These are phyloP conservation scores for Pulveroboletus sp. DNA, from an alignment of 768 basidiomycete genomes.

Conservation along the genomic window DNA sequence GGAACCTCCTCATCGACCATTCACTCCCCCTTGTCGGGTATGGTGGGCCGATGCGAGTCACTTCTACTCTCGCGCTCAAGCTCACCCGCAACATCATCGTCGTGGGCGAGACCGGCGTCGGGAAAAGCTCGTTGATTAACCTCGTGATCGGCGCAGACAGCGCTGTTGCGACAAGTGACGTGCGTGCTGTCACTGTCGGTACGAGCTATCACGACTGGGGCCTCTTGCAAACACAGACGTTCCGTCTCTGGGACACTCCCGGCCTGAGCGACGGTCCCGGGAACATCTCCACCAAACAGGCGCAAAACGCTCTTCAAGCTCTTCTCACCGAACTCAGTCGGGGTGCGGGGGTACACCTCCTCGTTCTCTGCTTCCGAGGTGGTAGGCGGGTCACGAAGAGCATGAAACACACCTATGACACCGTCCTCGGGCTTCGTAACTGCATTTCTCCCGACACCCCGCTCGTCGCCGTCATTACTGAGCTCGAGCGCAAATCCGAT, in stretches of 20 bases:
- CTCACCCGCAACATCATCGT: slow-evolving; percentile 33
- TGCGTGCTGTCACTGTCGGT: slow-evolving; percentile 14
- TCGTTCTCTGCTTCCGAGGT: slow-evolving; percentile 20
- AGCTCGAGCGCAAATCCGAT: slow-evolving; percentile 14
- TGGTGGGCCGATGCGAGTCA: background rate
- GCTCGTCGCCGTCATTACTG: slow-evolving; percentile 18
- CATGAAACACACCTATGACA: slow-evolving; percentile 21
- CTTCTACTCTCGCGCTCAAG: slow-evolving; percentile 15
- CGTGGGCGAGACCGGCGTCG: slow-evolving; percentile 38
- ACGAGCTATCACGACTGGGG: slow-evolving; percentile 25
- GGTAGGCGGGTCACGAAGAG: slow-evolving; percentile 16
- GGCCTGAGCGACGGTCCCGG: slow-evolving; percentile 19
- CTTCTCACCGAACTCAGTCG: slow-evolving; percentile 22
- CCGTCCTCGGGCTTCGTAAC: slow-evolving; percentile 16
- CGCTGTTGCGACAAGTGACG: slow-evolving; percentile 16
- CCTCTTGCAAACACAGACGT: slow-evolving; percentile 18
- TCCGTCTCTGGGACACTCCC: slow-evolving; percentile 26
- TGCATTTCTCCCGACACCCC: slow-evolving; percentile 16
- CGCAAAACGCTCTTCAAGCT: slow-evolving; percentile 18
- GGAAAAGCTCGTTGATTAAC: slow-evolving; percentile 24
- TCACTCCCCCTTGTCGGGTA: slow-evolving; percentile 14
- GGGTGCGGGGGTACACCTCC: slow-evolving; percentile 16
- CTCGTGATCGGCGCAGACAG: slow-evolving; percentile 14
- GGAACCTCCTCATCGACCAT: slow-evolving; percentile 19
- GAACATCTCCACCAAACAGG: slow-evolving; percentile 5